Base-by-base conservation (phyloP, 139 green algal genomes). In the Eudorina sp. region DNA sequence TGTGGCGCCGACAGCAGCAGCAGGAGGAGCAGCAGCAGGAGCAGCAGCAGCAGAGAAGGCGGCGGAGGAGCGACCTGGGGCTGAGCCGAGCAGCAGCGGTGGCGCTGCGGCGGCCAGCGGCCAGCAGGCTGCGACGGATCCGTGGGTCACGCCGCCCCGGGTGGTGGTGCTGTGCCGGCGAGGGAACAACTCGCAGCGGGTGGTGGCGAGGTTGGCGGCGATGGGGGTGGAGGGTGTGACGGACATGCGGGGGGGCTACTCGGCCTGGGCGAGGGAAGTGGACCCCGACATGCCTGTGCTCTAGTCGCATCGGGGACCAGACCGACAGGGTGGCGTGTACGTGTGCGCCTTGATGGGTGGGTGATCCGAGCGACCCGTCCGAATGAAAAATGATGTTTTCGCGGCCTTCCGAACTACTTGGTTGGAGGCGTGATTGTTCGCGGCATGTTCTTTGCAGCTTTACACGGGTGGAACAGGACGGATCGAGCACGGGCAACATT, bases 101-200 rank as follows among this genome's bases (percentile, higher is more conserved):
- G 40, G 72, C 41, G 45, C 41, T 58, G 41, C 23, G 29, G 40
- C 43, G 34, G 34, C 68, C 31, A 11, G 7, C 29, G 55, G 55
- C 55, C 27, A 72, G 62, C n/a, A n/a, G n/a, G n/a, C n/a, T n/a
- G n/a, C n/a, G n/a, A 5, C 62, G 62, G 62, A 34, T 1, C 27
- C 62, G 38, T 3, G 66, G 31, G 73, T 7, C 45, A 9, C 45
- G 48, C 40, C 19, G 43, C 58, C 82, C 48, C 45, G 53, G 25
- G 82, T 99, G 45, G 91, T 95, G 55, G 97, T 99, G 48, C 85
- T 99, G 73, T 99, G 97, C 90, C 90, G 97, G 19, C 90, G 97
- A 1, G 97, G 97, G 34, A 99, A 99, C 89, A 96, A 99, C 93
- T 99, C 97, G 11, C 97, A 99, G 89, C 66, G 94, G 38, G 96